Evolutionary conservation across 2,329 filamentous ascomycete species (phyloP).

Genomic region (Ophiostoma sp.): DNA sequence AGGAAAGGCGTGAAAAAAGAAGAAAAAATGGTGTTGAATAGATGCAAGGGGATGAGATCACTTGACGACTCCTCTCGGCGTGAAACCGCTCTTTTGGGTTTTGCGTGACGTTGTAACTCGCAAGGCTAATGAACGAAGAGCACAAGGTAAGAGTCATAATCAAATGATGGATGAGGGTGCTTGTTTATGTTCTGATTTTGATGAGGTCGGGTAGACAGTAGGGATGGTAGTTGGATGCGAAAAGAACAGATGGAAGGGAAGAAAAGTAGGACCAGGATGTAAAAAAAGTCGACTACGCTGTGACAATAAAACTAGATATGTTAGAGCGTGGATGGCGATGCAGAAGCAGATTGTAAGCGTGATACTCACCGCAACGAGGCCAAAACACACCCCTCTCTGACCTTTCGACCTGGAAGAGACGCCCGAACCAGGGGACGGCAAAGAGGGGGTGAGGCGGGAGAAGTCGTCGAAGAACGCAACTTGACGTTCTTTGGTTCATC

Average conservation of each 20-base stretch:
- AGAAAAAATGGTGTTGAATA: neutral
- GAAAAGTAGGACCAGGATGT: no score
- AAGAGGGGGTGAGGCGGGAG: conserved; percentile 11
- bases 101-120: neutral
- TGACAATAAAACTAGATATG: neutral
- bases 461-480: conserved; percentile 5
- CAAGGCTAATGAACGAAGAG: neutral
- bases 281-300: neutral
- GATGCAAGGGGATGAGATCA: no score
- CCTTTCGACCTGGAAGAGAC: neutral
- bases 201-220: neutral
- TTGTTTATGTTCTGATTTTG: neutral
- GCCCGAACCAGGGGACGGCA: conserved; percentile 7
- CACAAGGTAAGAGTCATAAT: neutral
- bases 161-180: neutral
- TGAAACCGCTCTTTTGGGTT: neutral
- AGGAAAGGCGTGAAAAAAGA: neutral
- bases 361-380: conserved; percentile 4
- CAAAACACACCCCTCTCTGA: neutral
- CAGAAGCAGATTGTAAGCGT: neutral
- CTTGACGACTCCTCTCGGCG: neutral
- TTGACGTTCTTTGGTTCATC: conserved; percentile 8
- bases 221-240: neutral
- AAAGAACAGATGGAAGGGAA: neutral
- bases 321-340: neutral